These are phyloP conservation scores for Daldinia decipiens DNA, from an alignment of 495 filamentous ascomycete species.

Conservation along the genomic window DNA sequence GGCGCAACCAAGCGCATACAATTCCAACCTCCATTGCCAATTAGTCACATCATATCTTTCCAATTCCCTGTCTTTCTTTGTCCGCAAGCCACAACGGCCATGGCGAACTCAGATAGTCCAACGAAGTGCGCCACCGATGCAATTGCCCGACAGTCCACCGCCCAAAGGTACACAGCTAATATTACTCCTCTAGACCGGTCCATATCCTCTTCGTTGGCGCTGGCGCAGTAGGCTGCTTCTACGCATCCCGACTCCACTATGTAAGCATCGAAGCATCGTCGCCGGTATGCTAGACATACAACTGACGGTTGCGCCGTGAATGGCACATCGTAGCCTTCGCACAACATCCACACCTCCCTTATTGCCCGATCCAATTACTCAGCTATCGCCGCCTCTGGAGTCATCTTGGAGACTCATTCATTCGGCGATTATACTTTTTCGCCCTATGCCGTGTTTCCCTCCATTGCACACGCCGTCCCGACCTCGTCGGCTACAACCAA, in stretches of 20 bases:
- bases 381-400: constrained; percentile 57
- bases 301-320: constrained; percentile 18
- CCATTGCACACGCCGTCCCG: constrained; percentile 50
- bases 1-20: background rate
- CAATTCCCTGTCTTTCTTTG: background rate
- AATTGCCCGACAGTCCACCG: background rate
- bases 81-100: constrained; percentile 23
- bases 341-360: constrained; percentile 57
- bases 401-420: constrained; percentile 60
- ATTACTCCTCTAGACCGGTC: constrained; percentile 49
- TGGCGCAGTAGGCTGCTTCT: constrained; percentile 69
- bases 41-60: background rate
- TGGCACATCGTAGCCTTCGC: constrained; percentile 47
- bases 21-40: background rate
- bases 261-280: constrained; percentile 43
- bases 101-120: constrained; percentile 15
- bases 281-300: constrained; percentile 5
- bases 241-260: constrained; percentile 65
- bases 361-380: constrained; percentile 67
- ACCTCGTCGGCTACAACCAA: constrained; percentile 14
- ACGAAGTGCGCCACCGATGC: constrained; percentile 27
- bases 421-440: constrained; percentile 64
- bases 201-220: constrained; percentile 67
- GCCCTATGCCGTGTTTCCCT: constrained; percentile 60
- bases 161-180: constrained; percentile 4